phyloP scores from a whole-genome alignment of 2,329 filamentous ascomycete genomes.

The Fusarium nanum region DNA sequence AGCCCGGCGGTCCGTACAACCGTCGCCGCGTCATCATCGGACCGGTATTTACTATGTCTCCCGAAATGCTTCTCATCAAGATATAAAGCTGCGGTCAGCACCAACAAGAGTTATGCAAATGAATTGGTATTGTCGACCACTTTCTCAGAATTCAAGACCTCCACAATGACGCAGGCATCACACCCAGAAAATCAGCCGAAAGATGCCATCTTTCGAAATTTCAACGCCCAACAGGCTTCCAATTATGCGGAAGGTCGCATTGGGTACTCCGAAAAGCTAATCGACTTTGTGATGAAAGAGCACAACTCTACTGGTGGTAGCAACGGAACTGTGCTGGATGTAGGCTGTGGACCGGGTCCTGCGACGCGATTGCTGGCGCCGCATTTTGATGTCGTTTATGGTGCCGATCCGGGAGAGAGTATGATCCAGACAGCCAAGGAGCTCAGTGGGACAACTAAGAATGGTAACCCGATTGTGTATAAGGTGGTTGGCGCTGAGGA shows the following conservation, averaged over 20 bases:
- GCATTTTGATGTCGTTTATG: constrained; percentile 5
- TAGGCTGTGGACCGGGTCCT: constrained; percentile 6
- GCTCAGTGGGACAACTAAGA: background rate
- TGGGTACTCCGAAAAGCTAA: background rate
- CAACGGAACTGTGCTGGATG: background rate
- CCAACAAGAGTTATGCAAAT: accelerated
- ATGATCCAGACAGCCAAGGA: background rate
- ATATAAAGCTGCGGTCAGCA: background rate
- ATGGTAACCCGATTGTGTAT: background rate
- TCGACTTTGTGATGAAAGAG: background rate
- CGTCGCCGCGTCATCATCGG: background rate
- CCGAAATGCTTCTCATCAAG: background rate
- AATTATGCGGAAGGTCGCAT: constrained; percentile 5
- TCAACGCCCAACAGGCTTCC: constrained; percentile 1
- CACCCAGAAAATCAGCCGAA: background rate
- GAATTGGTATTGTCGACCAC: background rate
- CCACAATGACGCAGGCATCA: background rate
- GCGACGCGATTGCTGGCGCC: constrained; percentile 3
- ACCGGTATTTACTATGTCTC: background rate
- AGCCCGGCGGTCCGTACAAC: background rate
- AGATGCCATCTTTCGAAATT: constrained; percentile 11
- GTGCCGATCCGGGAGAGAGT: background rate
- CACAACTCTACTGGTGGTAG: background rate
- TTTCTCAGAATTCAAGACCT: too few species aligned
- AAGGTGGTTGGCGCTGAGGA: background rate